These are phyloP conservation scores for Sclerotinia glacialis DNA, from an alignment of 2,329 filamentous ascomycete genomes.

Conservation along the genomic window DNA sequence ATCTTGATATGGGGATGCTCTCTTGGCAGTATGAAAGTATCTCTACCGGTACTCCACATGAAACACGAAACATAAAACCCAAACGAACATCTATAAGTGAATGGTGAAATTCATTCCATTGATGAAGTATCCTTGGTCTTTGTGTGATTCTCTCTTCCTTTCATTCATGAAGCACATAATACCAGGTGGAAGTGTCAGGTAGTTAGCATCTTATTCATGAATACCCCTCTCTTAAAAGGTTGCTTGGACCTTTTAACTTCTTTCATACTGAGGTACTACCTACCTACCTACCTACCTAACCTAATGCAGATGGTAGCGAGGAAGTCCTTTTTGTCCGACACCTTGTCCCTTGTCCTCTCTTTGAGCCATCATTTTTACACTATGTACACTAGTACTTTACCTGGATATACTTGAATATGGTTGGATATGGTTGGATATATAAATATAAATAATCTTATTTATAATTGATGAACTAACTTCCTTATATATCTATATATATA, in stretches of 20 bases:
- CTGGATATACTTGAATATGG: no score
- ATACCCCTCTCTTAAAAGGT: not conserved
- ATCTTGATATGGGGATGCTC: not conserved
- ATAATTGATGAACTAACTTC: no score
- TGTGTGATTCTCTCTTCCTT: not conserved
- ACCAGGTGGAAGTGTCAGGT: no score
- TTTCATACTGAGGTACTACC: not conserved
- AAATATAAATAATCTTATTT: no score
- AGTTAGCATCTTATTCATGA: no score
- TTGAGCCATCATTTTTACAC: not conserved
- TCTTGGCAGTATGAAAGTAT: not conserved
- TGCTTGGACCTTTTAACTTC: not conserved
- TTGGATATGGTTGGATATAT: no score
- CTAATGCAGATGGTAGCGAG: not conserved
- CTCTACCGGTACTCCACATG: not conserved
- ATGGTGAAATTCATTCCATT: not conserved
- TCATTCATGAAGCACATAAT: no score
- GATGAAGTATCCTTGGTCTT: not conserved
- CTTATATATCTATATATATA: no score
- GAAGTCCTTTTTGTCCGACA: not conserved
- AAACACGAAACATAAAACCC: not conserved
- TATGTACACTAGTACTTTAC: not conserved
- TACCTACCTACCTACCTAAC: not conserved
- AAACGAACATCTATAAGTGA: not conserved
- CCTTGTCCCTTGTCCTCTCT: slow-evolving; percentile 2